Percentiles rank a stretch among this genome's conserved stretches.
Conservation (phyloP, 306 rosid genomes). For the Myrica gale region DNA sequence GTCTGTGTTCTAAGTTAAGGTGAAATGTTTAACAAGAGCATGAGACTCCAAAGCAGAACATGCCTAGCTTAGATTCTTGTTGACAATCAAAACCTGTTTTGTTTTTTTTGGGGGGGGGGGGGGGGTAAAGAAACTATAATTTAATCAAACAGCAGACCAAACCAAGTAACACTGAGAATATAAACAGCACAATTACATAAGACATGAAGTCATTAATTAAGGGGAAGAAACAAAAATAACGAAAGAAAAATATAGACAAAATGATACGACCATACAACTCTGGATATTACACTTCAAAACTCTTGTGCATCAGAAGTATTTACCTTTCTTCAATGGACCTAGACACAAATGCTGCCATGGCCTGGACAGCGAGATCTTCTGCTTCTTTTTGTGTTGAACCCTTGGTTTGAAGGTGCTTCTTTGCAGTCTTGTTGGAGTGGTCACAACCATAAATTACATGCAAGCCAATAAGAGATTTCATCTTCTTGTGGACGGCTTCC, state of each 20-base stretch:
- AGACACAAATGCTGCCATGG: conserved; percentile 54
- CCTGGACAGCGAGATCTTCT: conserved; percentile 62
- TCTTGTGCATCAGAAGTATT: background rate
- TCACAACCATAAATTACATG: conserved; percentile 84
- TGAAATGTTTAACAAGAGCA: background rate
- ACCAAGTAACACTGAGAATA: too few relatives aligned
- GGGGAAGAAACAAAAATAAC: too few relatives aligned
- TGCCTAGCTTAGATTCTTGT: background rate
- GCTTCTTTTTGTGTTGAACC: conserved; percentile 60
- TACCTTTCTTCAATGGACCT: conserved; percentile 39
- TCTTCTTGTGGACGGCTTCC: conserved; percentile 65
- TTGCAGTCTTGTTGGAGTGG: conserved; percentile 80
- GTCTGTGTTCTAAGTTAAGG: background rate
- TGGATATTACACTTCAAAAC: too few relatives aligned
- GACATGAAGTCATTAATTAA: too few relatives aligned
- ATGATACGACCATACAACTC: too few relatives aligned
- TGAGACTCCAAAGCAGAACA: background rate
- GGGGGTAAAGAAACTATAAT: too few relatives aligned
- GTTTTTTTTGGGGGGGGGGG: too few relatives aligned
- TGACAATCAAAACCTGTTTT: background rate
- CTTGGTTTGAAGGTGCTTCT: conserved; percentile 70
- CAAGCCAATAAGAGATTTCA: conserved; percentile 55
- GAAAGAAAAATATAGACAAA: too few relatives aligned
- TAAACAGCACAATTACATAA: too few relatives aligned
- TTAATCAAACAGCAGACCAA: too few relatives aligned